Evolutionary conservation across 805 yeast species (phyloP).

Genomic region (Kodamaea leandrae): DNA sequence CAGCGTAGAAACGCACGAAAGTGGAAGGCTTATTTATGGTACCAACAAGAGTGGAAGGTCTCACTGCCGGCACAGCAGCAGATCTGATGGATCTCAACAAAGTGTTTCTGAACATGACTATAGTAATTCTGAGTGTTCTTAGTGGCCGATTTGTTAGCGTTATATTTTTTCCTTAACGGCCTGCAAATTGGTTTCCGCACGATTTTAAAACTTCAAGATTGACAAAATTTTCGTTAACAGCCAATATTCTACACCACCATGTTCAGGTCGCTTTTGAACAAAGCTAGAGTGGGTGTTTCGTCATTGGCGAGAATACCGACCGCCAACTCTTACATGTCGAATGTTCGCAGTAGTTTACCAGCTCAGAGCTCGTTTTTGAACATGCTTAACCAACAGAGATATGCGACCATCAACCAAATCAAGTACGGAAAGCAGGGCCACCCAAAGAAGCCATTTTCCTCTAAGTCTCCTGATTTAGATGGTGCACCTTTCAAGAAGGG

Average conservation of each 20-base stretch:
- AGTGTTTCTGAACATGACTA: conserved; percentile 32
- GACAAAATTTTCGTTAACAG: neutral
- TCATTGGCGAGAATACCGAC: conserved; percentile 5
- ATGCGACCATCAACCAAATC: conserved; percentile 76
- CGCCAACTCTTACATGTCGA: conserved; percentile 12
- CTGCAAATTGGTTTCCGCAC: neutral
- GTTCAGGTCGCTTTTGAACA: conserved; percentile 19
- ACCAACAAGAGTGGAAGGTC: conserved; percentile 4
- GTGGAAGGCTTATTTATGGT: conserved; percentile 5
- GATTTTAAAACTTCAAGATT: neutral
- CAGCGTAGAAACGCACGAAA: conserved; percentile 45
- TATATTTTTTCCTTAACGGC: neutral
- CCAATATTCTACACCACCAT: conserved; percentile 9
- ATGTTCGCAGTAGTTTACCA: conserved; percentile 18
- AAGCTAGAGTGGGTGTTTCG: neutral
- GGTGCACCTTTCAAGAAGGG: conserved; percentile 87
- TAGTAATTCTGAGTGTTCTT: conserved; percentile 2
- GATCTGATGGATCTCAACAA: conserved; percentile 27
- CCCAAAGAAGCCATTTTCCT: conserved; percentile 49
- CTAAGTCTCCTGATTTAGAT: conserved; percentile 78
- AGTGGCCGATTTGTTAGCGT: neutral
- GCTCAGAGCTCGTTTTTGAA: conserved; percentile 8
- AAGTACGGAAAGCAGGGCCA: conserved; percentile 57
- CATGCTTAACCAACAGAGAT: conserved; percentile 38
- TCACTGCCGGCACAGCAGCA: conserved; percentile 17